Percentiles rank a stretch among this genome's conserved stretches.
phyloP scores from a whole-genome alignment of 495 filamentous ascomycete genomes.

The Cenococcum geophilum region DNA sequence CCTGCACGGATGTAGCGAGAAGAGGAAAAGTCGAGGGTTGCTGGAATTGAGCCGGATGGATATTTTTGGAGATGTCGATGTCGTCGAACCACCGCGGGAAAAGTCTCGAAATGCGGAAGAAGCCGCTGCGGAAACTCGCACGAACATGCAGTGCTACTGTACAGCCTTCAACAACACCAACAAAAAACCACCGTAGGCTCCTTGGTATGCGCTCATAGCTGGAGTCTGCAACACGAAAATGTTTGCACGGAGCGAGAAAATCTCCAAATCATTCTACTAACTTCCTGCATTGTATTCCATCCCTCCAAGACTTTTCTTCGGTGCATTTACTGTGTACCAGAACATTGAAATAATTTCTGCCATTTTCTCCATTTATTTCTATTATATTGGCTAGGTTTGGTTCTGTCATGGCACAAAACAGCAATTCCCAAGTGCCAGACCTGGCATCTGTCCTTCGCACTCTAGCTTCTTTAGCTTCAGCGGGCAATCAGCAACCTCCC shows the following conservation, averaged over 20 bases:
- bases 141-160: too few species aligned
- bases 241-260: too few species aligned
- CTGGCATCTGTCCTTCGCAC: conserved; percentile 51
- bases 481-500: not conserved
- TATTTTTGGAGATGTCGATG: conserved; percentile 11
- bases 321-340: too few species aligned
- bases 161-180: conserved; percentile 1
- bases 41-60: conserved; percentile 4
- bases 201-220: not conserved
- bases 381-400: not conserved
- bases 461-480: conserved; percentile 42
- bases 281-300: too few species aligned
- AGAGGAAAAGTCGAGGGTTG: not conserved
- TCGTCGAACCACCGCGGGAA: conserved; percentile 7
- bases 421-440: conserved; percentile 39
- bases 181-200: not conserved
- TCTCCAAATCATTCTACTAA: too few species aligned
- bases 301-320: too few species aligned
- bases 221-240: too few species aligned
- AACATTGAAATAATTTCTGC: too few species aligned
- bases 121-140: conserved; percentile 8
- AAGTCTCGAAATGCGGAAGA: not conserved
- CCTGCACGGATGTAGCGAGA: conserved; percentile 3
- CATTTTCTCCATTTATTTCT: not conserved
- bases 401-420: conserved; percentile 35